Percentiles rank a stretch among this genome's conserved stretches.
These are phyloP conservation scores for Talaromyces piceae DNA, from an alignment of 2,329 filamentous ascomycete species.

Conservation along the genomic window DNA sequence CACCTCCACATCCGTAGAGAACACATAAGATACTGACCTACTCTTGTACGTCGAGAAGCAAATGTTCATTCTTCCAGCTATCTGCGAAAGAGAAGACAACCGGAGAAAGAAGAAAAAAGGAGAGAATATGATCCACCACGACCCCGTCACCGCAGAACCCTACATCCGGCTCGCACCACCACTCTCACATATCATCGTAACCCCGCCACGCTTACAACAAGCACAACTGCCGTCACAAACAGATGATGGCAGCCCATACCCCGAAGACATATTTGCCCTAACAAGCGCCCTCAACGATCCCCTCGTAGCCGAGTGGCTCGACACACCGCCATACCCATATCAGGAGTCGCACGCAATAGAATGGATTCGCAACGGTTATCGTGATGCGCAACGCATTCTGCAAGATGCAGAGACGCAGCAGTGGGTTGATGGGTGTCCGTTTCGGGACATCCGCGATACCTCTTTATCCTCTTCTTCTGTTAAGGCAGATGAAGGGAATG, in stretches of 20 bases:
- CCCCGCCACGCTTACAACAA: conserved; percentile 14
- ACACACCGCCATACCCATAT: conserved; percentile 21
- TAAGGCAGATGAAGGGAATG: background rate
- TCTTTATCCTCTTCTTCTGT: background rate
- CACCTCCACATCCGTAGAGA: background rate
- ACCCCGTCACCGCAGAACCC: conserved; percentile 16
- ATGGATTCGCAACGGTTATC: conserved; percentile 8
- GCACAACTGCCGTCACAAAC: background rate
- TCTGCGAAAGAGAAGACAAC: too few species aligned
- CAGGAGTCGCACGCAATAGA: conserved; percentile 14
- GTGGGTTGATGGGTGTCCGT: conserved; percentile 17
- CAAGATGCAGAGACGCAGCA: background rate
- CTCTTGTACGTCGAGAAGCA: too few species aligned
- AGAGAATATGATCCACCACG: conserved; percentile 15
- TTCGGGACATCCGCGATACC: conserved; percentile 16
- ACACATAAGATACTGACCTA: too few species aligned
- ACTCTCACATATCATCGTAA: conserved; percentile 20
- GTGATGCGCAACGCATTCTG: conserved; percentile 3
- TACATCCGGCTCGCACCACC: conserved; percentile 20
- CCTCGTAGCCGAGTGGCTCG: conserved; percentile 17
- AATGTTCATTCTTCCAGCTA: too few species aligned
- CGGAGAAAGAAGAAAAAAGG: background rate
- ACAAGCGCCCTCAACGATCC: conserved; percentile 20
- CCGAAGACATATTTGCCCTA: conserved; percentile 11
- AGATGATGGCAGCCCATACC: background rate